These are phyloP conservation scores for Penicillium sp. DNA, from an alignment of 2,329 filamentous ascomycete genomes.

Conservation along the genomic window DNA sequence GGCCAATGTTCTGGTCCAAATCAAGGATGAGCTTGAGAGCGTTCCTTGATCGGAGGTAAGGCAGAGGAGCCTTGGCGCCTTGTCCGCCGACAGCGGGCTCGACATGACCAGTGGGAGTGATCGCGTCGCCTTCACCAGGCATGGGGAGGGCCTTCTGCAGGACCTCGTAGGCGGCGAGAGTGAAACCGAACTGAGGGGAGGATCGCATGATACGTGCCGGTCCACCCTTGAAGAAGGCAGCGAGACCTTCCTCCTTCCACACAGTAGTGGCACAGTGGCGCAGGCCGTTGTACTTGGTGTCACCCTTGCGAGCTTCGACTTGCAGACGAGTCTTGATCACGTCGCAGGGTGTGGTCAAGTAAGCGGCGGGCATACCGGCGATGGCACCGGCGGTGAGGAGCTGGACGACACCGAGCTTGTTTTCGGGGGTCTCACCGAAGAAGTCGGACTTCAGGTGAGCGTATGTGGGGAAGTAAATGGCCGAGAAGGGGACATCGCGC, in stretches of 20 bases:
- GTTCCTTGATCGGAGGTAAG: conserved; percentile 76
- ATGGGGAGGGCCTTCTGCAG: conserved; percentile 79
- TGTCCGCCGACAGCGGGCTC: conserved; percentile 66
- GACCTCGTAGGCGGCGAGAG: conserved; percentile 90
- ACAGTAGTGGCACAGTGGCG: conserved; percentile 84
- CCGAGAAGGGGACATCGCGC: conserved; percentile 95
- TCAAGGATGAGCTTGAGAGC: conserved; percentile 95
- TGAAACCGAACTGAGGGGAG: conserved; percentile 97
- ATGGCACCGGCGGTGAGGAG: conserved; percentile 94
- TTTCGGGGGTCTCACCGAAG: conserved; percentile 84
- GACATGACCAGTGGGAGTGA: conserved; percentile 60
- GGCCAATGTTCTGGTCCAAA: conserved; percentile 89
- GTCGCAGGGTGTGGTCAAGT: conserved; percentile 95
- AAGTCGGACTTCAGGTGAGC: conserved; percentile 90
- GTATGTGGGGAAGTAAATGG: conserved; percentile 98
- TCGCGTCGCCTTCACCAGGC: conserved; percentile 63
- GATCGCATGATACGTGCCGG: conserved; percentile 93
- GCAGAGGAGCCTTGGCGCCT: conserved; percentile 64
- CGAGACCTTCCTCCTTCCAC: conserved; percentile 87
- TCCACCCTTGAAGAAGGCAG: conserved; percentile 97
- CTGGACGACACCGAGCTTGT: conserved; percentile 88
- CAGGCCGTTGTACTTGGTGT: conserved; percentile 82
- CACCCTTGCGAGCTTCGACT: conserved; percentile 95
- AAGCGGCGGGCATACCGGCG: conserved; percentile 86
- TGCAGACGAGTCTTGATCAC: conserved; percentile 99